Evolutionary conservation across 1,284 basidiomycete genomes (phyloP), one percentile per base, ranked within the genome.

Genomic region (Austroboletus niveus): DNA sequence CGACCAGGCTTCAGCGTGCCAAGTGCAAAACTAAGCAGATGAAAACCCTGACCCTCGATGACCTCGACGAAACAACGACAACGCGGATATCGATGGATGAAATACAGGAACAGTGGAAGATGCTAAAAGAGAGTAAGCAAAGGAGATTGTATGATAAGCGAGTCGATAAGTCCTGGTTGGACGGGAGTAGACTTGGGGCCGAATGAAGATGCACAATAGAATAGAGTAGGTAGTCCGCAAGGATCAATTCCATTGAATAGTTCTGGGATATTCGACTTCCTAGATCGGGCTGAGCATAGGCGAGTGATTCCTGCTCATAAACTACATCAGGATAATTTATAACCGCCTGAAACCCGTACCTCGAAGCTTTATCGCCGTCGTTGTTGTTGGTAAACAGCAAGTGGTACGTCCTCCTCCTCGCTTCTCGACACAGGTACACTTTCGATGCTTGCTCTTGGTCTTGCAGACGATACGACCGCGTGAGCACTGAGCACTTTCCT

Each of bases 351-450:
- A 50, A 34, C 17, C 31, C 44, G 36, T 51, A 66, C 66, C 53
- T 55, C 27, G 15, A 39, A 22, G 35, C 49, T 54, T 76, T 65
- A 79, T 60, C 79, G 75, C 63, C 81, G 76, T 62, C 80, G 82
- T 61, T 85, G 85, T 61, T 85, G 85, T 64, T 89, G 86, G 76
- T 82, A 89, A 51, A 88, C 68, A 20, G 88, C 86, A 38, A 90
- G 72, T 29, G 87, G 87, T 36, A 89, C 72, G 63, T 90, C 88
- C 64, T 90, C 87, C 60, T 89, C 87, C 60, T 85, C 84, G 35
- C 75, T 74, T 45, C 62, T 69, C 9, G 60, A 49, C 44, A 58
- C 49, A 35, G 66, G 60, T 17, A 47, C 47, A 55, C 60, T 48
- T 57, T 64, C 50, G 10, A 77, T 72, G 49, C 69, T 71, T 12